Conservation (phyloP, 345 rosid genomes). For the sweet orange (Citrus sinensis) region DNA sequence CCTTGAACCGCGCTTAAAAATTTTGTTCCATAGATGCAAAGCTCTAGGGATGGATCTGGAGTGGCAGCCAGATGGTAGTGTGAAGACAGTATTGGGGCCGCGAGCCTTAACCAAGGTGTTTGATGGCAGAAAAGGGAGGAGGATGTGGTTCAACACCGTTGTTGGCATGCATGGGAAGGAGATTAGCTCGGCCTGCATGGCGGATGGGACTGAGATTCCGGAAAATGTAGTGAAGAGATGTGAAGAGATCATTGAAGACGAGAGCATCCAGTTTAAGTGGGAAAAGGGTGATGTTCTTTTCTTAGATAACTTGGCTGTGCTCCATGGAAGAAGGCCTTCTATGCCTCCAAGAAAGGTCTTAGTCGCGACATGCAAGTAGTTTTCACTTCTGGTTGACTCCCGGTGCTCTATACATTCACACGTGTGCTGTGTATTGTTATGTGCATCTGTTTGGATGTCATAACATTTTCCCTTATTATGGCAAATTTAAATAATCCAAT, state of each 20-base stretch:
- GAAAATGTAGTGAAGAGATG: constrained; percentile 47
- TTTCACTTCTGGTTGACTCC: neutral
- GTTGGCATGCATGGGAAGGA: constrained; percentile 69
- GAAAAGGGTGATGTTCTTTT: constrained; percentile 63
- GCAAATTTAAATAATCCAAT: too few species aligned
- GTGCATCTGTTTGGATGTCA: too few species aligned
- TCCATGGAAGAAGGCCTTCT: constrained; percentile 69
- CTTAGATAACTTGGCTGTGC: constrained; percentile 58
- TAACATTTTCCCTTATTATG: too few species aligned
- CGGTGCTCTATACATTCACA: too few species aligned
- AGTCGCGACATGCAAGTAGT: constrained; percentile 59
- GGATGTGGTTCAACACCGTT: constrained; percentile 69
- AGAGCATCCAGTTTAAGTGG: constrained; percentile 74
- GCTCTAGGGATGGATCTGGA: constrained; percentile 57
- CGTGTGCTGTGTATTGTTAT: too few species aligned
- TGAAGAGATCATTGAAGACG: constrained; percentile 62
- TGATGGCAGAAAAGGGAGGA: constrained; percentile 61
- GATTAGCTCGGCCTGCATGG: constrained; percentile 51
- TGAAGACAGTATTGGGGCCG: constrained; percentile 38
- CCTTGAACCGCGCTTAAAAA: too few species aligned
- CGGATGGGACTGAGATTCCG: constrained; percentile 56
- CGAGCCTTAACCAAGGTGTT: constrained; percentile 47
- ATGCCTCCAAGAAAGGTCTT: constrained; percentile 54
- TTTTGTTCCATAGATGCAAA: constrained; percentile 27
- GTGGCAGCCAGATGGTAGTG: constrained; percentile 54